A percentile compares a stretch with the other conserved stretches of the same genome.
phyloP scores from a whole-genome alignment of 169 alveolate genomes.

The Eimeria necatrix region DNA sequence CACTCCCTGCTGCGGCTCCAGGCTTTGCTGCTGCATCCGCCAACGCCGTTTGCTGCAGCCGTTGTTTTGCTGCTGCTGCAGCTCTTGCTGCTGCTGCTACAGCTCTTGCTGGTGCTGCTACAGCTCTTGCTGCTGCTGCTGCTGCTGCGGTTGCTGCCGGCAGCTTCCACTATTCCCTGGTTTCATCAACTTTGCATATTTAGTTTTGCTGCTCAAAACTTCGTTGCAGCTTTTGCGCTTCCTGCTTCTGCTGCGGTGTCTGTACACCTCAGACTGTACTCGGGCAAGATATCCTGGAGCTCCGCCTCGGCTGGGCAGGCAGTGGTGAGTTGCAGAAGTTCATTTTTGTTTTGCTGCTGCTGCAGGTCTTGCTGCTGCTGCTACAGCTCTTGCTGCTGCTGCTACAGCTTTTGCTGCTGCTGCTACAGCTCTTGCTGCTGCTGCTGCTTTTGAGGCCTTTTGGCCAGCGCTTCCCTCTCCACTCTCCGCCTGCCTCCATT shows the following conservation, averaged over 20 bases:
- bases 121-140: neutral
- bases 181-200: neutral
- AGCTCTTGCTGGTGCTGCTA: neutral
- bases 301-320: conserved; percentile 76
- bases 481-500: neutral
- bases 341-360: neutral
- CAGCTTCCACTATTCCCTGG: neutral
- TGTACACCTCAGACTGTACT: conserved; percentile 43
- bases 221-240: neutral
- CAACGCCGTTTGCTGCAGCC: neutral
- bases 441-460: neutral
- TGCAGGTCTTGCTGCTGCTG: neutral
- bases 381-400: neutral
- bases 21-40: neutral
- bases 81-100: neutral
- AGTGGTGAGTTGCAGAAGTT: conserved; percentile 44
- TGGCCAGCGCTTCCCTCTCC: neutral
- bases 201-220: neutral
- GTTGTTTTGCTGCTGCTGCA: too few species aligned
- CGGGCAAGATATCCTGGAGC: conserved; percentile 81
- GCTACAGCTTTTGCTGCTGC: neutral
- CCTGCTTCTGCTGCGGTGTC: neutral
- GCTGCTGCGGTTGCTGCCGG: neutral
- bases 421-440: neutral
- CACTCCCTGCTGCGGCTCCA: neutral